Conservation (phyloP, 1,284 basidiomycete genomes). For the Apiotrichum veenhuisii region DNA sequence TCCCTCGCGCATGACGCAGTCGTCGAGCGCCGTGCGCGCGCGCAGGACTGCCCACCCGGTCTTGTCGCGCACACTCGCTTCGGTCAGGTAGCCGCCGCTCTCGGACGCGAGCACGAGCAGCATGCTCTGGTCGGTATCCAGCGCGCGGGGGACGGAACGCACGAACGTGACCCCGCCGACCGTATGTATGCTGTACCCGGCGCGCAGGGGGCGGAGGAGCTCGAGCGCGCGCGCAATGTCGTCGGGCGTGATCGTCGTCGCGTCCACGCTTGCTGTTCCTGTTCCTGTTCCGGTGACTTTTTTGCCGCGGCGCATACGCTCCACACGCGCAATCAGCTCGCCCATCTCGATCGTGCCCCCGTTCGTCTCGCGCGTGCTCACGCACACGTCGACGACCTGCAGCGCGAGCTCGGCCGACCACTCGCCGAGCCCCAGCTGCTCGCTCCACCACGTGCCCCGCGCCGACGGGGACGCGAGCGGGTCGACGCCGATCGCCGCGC, state of each 20-base stretch:
- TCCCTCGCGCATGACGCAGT: conserved; percentile 84
- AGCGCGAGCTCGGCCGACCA: conserved; percentile 96
- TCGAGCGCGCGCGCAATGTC: conserved; percentile 84
- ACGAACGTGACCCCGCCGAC: conserved; percentile 29
- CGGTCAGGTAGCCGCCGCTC: conserved; percentile 57
- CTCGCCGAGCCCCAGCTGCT: conserved; percentile 77
- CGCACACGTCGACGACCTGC: conserved; percentile 94
- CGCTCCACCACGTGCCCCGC: conserved; percentile 66
- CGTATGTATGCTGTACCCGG: conserved; percentile 75
- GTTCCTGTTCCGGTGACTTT: no score
- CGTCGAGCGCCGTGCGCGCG: conserved; percentile 72
- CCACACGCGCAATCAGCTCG: conserved; percentile 76
- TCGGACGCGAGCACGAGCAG: conserved; percentile 70
- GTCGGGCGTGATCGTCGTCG: conserved; percentile 60
- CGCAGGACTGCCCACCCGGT: conserved; percentile 77
- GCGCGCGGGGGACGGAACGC: conserved; percentile 55
- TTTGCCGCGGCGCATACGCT: conserved; percentile 58
- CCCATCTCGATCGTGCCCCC: conserved; percentile 87
- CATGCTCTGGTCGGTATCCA: conserved; percentile 75
- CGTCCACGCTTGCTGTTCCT: background rate
- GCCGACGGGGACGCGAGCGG: conserved; percentile 65
- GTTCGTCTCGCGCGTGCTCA: conserved; percentile 79
- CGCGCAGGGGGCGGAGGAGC: conserved; percentile 77
- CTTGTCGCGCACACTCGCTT: conserved; percentile 56
- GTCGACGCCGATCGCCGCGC: conserved; percentile 88